These are phyloP conservation scores for Eucalyptus pauciflora DNA, from an alignment of 345 rosid species.

Conservation along the genomic window DNA sequence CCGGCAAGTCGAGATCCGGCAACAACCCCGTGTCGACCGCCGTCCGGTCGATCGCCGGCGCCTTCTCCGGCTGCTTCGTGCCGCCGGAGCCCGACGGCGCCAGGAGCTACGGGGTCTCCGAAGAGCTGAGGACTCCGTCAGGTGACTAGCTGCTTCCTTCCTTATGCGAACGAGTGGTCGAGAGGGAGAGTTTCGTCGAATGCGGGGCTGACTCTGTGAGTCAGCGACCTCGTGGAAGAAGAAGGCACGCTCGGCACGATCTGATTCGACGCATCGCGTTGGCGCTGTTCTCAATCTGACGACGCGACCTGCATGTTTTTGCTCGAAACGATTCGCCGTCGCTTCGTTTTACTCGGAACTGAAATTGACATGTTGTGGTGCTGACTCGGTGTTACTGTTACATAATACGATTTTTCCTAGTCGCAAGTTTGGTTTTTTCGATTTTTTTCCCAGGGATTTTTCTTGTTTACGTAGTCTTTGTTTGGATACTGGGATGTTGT, in stretches of 20 bases:
- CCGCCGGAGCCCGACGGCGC: constrained; percentile 42
- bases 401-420: background rate
- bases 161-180: background rate
- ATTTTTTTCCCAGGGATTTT: background rate
- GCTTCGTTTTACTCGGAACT: background rate
- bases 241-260: background rate
- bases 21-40: constrained; percentile 14
- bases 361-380: background rate
- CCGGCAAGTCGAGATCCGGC: constrained; percentile 20
- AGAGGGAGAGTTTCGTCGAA: background rate
- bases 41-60: constrained; percentile 40
- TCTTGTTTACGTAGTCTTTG: background rate
- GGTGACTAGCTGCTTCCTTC: constrained; percentile 4
- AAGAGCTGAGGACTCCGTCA: constrained; percentile 14
- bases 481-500: background rate
- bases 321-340: background rate
- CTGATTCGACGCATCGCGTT: background rate
- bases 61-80: constrained; percentile 57
- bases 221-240: background rate
- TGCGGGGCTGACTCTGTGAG: background rate
- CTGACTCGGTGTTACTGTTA: background rate
- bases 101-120: constrained; percentile 14
- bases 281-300: background rate
- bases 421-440: background rate
- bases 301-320: background rate